Evolutionary conservation across 2,329 filamentous ascomycete species (phyloP).

Genomic region (Microthyrium microscopicum): DNA sequence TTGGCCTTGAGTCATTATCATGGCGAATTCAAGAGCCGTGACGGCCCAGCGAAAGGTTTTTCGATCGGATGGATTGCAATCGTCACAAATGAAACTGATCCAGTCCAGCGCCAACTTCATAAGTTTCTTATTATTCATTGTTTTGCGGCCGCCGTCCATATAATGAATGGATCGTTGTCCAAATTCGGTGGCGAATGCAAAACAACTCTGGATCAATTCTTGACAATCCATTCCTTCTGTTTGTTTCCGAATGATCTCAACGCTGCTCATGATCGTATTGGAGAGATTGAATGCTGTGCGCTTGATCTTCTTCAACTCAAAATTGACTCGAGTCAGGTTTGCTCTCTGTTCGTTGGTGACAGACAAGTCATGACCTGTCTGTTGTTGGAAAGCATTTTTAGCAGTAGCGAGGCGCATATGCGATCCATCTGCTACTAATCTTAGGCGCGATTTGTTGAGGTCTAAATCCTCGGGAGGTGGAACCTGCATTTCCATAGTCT

Average conservation of each 20-base stretch:
- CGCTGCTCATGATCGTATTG: constrained; percentile 97
- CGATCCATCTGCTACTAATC: constrained; percentile 77
- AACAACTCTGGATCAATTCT: constrained; percentile 93
- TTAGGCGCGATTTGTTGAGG: constrained; percentile 69
- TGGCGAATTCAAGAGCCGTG: constrained; percentile 84
- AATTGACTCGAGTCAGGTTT: constrained; percentile 82
- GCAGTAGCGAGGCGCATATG: constrained; percentile 62
- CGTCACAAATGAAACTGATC: constrained; percentile 96
- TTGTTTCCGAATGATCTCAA: constrained; percentile 80
- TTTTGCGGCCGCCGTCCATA: constrained; percentile 86
- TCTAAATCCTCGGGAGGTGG: constrained; percentile 68
- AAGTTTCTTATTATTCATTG: constrained; percentile 94
- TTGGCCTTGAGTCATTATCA: constrained; percentile 88
- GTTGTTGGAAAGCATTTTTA: constrained; percentile 58
- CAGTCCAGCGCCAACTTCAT: constrained; percentile 88
- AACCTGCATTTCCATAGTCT: constrained; percentile 46
- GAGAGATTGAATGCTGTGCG: constrained; percentile 92
- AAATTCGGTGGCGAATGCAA: constrained; percentile 97
- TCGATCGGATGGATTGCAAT: constrained; percentile 83
- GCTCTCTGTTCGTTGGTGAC: constrained; percentile 83
- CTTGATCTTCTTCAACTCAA: constrained; percentile 82
- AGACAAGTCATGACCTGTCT: constrained; percentile 71
- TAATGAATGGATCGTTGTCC: constrained; percentile 86
- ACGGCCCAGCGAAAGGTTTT: constrained; percentile 98
- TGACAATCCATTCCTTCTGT: constrained; percentile 74